Evolutionary conservation across 2,329 filamentous ascomycete genomes (phyloP).

Genomic region (Cordyceps cicadae): DNA sequence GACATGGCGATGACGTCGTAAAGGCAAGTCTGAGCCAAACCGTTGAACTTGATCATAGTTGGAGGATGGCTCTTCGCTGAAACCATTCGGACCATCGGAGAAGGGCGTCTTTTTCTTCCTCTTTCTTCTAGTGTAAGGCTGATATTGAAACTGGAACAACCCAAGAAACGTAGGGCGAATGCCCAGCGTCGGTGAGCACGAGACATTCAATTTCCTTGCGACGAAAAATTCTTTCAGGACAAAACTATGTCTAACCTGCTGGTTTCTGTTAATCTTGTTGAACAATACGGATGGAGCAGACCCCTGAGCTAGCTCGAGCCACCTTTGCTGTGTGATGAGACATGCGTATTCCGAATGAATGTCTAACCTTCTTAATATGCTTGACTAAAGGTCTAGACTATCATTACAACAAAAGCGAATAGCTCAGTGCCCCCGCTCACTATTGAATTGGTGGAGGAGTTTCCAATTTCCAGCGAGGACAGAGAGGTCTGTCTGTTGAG

Average conservation of each 20-base stretch:
- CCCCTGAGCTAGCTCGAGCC: neutral
- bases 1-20: slow-evolving; percentile 41
- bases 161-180: neutral
- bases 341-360: neutral
- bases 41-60: too few species aligned
- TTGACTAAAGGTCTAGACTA: too few species aligned
- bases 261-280: neutral
- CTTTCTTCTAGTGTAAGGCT: neutral
- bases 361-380: neutral
- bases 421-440: neutral
- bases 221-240: neutral
- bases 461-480: neutral
- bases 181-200: neutral
- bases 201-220: neutral
- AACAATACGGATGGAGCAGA: neutral
- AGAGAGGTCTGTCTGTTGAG: neutral
- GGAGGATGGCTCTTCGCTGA: too few species aligned
- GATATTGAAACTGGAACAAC: neutral
- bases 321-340: slow-evolving; percentile 4
- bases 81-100: neutral
- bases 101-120: too few species aligned
- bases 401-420: neutral
- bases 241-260: neutral
- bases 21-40: slow-evolving; percentile 59
- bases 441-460: neutral